Evolutionary conservation across 768 basidiomycete species (phyloP), one percentile per base, ranked within the genome.

Genomic region (Suillus americanus): DNA sequence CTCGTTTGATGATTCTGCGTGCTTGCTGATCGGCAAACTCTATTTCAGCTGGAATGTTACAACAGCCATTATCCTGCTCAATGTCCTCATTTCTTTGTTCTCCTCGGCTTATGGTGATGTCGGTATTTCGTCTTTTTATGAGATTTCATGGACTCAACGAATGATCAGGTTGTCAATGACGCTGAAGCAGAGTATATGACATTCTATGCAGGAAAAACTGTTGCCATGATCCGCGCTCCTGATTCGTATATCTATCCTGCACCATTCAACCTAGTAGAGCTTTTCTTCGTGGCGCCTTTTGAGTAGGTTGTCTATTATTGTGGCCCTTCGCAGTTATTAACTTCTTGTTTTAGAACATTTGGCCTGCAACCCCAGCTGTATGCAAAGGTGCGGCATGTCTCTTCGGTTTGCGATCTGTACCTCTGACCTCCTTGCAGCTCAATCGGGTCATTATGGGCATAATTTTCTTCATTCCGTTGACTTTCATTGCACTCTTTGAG

Each of bases 51-150:
- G 94, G 94, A 94, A 89, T 77, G 84, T 93, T 62, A 84, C 88
- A 25, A 90, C 92, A 3, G 90, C 87, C 20, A 84, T 97, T 59
- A 85, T 98, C 62, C 82, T 97, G 59, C 85, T 97, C 74, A 98
- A 98, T 73, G 88, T 98, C 72, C 83, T 98, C 71, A 95, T 98
- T 69, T 97, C 95, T n/a, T 79, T 98, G 69, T 97, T 97, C 74
- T 89, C 95, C 20, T 93, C 94, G 59, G 94, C 95, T 1, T 97
- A 97, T 71, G 86, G 89, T 13, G 95, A 95, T 70, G 94, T 92
- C 62, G 74, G 84, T 78, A n/a, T 30, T 51, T 3, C 33, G 14
- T 45, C 18, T 57, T 16, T 23, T 25, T 45, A 25, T 9, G 13
- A 13, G 3, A 14, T 25, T 61, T 55, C 35, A 50, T 65, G 61